phyloP scores from a whole-genome alignment of 2,329 filamentous ascomycete species.

The Penicillium glabrum region DNA sequence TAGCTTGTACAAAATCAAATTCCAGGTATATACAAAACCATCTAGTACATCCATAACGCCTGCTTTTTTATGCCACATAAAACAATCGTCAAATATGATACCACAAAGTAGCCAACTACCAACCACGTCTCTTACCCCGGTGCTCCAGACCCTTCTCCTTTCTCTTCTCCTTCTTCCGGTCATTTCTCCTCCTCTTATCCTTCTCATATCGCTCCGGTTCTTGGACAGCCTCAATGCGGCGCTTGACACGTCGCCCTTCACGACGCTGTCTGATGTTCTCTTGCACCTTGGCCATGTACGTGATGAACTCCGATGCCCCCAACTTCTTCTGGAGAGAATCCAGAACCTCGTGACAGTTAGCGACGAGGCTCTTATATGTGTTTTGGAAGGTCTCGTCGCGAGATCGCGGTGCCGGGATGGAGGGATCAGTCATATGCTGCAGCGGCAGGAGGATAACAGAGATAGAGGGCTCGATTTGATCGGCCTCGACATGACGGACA shows the following conservation, averaged over 20 bases:
- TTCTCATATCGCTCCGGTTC: slow-evolving; percentile 75
- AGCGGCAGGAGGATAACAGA: slow-evolving; percentile 67
- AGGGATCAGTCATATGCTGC: slow-evolving; percentile 79
- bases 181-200: slow-evolving; percentile 79
- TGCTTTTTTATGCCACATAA: slow-evolving; percentile 23
- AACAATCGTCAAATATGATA: slow-evolving; percentile 14
- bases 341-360: slow-evolving; percentile 74
- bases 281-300: slow-evolving; percentile 69
- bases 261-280: slow-evolving; percentile 70
- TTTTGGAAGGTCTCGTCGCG: slow-evolving; percentile 68
- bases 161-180: slow-evolving; percentile 78
- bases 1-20: slow-evolving; percentile 19
- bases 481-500: slow-evolving; percentile 58
- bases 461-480: slow-evolving; percentile 62
- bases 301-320: slow-evolving; percentile 77
- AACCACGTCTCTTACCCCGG: slow-evolving; percentile 69
- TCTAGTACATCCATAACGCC: slow-evolving; percentile 21
- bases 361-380: slow-evolving; percentile 68
- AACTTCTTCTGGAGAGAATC: slow-evolving; percentile 81
- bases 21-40: slow-evolving; percentile 21
- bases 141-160: slow-evolving; percentile 76
- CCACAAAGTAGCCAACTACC: slow-evolving; percentile 44
- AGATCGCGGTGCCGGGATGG: slow-evolving; percentile 69
- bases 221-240: slow-evolving; percentile 82
- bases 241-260: slow-evolving; percentile 74